phyloP scores from a whole-genome alignment of 176 grass and related monocot species.

The Aegilops sharonensis region DNA sequence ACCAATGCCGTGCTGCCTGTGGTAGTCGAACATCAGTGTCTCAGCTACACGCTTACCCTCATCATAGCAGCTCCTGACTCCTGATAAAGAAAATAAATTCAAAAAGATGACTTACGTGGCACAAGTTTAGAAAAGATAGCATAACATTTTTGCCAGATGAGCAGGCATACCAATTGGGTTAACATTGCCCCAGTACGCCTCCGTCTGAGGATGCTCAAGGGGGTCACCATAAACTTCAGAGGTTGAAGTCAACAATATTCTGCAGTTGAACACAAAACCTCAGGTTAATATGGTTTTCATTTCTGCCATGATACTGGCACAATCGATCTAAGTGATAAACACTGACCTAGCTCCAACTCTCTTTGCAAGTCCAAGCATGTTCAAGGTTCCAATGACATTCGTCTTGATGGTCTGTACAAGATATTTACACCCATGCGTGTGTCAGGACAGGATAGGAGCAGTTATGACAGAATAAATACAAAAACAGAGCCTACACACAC shows the following conservation, averaged over 20 bases:
- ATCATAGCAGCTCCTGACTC: conserved; percentile 98
- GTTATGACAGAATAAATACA: not conserved
- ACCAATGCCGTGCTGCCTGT: conserved; percentile 99
- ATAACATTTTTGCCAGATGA: conserved; percentile 15
- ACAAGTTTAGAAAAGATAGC: conserved; percentile 12
- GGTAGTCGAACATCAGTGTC: conserved; percentile 99
- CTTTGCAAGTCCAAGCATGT: conserved; percentile 99
- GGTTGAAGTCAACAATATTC: conserved; percentile 96
- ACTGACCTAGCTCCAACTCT: conserved; percentile 92
- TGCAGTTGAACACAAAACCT: conserved; percentile 35
- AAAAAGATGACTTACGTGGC: not conserved
- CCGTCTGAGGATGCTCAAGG: conserved; percentile 90
- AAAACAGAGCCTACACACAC: conserved; percentile 38
- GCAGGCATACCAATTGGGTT: conserved; percentile 89
- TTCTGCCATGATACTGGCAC: conserved; percentile 2
- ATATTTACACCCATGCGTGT: conserved; percentile 7
- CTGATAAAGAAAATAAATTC: conserved; percentile 48
- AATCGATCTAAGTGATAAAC: not conserved
- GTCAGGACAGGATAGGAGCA: not conserved
- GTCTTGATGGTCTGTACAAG: conserved; percentile 92
- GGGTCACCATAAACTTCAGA: conserved; percentile 99
- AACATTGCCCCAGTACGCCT: conserved; percentile 99
- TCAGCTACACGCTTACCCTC: conserved; percentile 99
- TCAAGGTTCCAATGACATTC: conserved; percentile 98
- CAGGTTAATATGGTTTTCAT: not conserved